Evolutionary conservation across 306 rosid genomes (phyloP), one percentile per base, ranked within the genome.

Genomic region (Cucumis melo): DNA sequence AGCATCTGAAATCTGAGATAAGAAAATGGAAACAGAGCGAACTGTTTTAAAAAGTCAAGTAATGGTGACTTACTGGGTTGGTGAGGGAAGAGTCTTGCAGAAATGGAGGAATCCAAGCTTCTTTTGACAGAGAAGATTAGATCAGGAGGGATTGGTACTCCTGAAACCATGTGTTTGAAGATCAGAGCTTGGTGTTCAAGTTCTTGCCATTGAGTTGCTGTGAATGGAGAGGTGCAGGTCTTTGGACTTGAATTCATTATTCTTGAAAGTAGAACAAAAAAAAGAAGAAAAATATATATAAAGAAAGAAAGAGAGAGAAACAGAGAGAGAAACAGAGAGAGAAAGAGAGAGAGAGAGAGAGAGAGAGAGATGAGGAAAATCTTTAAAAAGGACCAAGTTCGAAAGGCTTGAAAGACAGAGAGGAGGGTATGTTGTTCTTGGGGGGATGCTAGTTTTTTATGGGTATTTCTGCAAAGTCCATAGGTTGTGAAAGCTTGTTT

Each of bases 161-260:
- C 99, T 51, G 97, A 84, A 23, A 89, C 89, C 96, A 95, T 95
- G 86, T 90, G 89, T 27, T 95, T 95, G 83, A 89, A 95, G 84
- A 95, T 87, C 32, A 95, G 91, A 46, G 99, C 97, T 84, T 95
- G 99, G 58, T 92, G 98, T 67, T 95, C 99, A 60, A 95, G 98
- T 77, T 95, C 99, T 78, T 95, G 99, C 99, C 99, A 95, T 73
- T 95, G 99, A 53, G 88, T 77, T 80, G 93, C 78, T 54, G 99
- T 90, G 87, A 95, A 95, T 79, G 87, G 93, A 56, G 90, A 87
- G 87, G 87, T 89, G 59, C 81, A 75, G 78, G 34, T 87, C 71
- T 87, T 87, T 68, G 83, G 60, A 39, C 80, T 51, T 46, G 77
- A 82, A 78, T 75, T 86, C 87, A 88, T 76, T 94, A 83, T 87